Percentiles rank a stretch among this genome's conserved stretches.
Evolutionary conservation across 2,329 filamentous ascomycete genomes (phyloP).

Genomic region (Colletotrichum orchidophilum): DNA sequence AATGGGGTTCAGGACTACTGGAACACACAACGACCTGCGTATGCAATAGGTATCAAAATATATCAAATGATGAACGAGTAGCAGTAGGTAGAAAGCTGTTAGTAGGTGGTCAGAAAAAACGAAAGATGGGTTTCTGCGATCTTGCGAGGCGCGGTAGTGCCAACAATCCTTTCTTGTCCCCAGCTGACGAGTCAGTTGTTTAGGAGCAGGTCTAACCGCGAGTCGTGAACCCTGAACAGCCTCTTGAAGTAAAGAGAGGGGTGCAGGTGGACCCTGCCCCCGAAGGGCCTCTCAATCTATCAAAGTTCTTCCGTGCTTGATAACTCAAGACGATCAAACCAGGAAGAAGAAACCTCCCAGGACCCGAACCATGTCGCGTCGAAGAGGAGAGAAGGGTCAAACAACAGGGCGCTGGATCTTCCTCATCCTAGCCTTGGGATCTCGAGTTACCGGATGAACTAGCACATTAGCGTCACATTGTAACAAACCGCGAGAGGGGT

Average conservation of each 20-base stretch:
- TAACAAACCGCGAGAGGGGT: neutral
- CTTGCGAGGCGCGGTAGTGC: neutral
- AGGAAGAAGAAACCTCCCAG: neutral
- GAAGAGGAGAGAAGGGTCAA: neutral
- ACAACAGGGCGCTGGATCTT: no score
- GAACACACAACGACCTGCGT: neutral
- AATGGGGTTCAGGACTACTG: neutral
- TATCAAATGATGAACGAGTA: neutral
- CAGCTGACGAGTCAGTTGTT: slow-evolving; percentile 16
- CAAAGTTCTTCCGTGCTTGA: neutral
- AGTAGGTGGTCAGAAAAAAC: neutral
- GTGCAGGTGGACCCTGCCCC: neutral
- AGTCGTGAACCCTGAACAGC: slow-evolving; percentile 7
- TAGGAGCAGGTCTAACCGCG: neutral
- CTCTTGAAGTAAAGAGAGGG: neutral
- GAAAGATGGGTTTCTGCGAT: neutral
- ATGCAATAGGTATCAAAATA: neutral
- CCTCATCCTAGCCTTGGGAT: neutral
- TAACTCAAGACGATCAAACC: slow-evolving; percentile 5
- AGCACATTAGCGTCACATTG: neutral
- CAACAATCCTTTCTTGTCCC: neutral
- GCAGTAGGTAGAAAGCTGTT: neutral
- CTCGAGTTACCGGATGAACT: neutral
- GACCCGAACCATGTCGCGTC: neutral
- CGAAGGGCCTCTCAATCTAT: neutral